Percentiles rank a stretch among this genome's conserved stretches.
phyloP scores from a whole-genome alignment of 352 stramenopile species.

The Phytophthora quininea region DNA sequence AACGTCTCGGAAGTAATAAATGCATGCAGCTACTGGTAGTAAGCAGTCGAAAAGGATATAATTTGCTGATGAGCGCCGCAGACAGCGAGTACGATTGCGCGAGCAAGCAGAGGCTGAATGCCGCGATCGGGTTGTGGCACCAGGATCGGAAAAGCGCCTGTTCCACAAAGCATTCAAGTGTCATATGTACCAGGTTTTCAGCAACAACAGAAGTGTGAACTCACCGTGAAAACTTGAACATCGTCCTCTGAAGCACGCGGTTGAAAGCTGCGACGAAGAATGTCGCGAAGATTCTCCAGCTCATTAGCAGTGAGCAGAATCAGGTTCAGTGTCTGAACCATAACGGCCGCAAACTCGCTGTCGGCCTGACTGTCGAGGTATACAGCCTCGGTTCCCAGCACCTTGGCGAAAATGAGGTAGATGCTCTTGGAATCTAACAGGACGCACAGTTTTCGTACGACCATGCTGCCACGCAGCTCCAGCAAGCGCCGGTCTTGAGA shows the following conservation, averaged over 20 bases:
- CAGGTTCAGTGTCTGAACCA: conserved; percentile 99
- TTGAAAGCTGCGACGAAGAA: conserved; percentile 83
- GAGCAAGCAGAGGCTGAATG: conserved; percentile 98
- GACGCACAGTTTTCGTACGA: conserved; percentile 98
- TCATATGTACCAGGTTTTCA: too few species aligned
- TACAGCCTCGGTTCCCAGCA: conserved; percentile 82
- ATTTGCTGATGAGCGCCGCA: conserved; percentile 95
- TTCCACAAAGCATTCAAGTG: not conserved
- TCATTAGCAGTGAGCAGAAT: conserved; percentile 99
- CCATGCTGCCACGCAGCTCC: conserved; percentile 97
- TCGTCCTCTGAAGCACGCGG: conserved; percentile 71
- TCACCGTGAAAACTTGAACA: conserved; percentile 81
- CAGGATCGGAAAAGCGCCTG: conserved; percentile 91
- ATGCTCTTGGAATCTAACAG: conserved; percentile 97
- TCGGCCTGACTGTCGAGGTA: conserved; percentile 62
- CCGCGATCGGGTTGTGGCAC: conserved; percentile 98
- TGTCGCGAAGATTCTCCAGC: conserved; percentile 88
- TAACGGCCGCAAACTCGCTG: conserved; percentile 97
- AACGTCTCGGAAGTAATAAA: conserved; percentile 7
- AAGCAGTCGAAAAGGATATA: conserved; percentile 83
- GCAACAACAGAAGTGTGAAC: not conserved
- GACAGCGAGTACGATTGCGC: conserved; percentile 98
- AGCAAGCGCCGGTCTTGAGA: conserved; percentile 81
- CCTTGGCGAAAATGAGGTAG: conserved; percentile 97
- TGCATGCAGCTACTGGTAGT: not conserved